phyloP scores from a whole-genome alignment of 2,329 filamentous ascomycete species.

The Penicillium nordicum region DNA sequence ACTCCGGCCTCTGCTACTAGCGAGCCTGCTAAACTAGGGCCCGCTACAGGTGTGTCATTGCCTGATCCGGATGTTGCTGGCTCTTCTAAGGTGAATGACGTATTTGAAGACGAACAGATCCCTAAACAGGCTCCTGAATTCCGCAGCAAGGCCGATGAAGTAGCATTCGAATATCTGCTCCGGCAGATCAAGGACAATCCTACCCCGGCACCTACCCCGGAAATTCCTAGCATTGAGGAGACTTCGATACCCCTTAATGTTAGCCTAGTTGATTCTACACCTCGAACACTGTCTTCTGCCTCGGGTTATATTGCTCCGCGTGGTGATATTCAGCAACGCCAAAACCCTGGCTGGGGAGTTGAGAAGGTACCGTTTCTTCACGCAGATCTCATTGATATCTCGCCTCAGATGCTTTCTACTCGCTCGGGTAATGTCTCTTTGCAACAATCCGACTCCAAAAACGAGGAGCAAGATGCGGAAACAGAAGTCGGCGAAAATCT shows the following conservation, averaged over 20 bases:
- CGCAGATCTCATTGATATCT: conserved; percentile 5
- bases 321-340: background rate
- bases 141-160: background rate
- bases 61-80: background rate
- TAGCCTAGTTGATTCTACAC: background rate
- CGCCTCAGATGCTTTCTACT: background rate
- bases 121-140: background rate
- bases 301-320: background rate
- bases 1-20: background rate
- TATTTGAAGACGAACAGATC: background rate
- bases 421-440: background rate
- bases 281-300: background rate
- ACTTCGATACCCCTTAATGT: background rate
- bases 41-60: background rate
- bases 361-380: background rate
- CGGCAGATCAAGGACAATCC: background rate
- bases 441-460: background rate
- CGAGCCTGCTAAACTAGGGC: background rate
- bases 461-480: background rate
- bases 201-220: background rate
- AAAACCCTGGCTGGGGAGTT: background rate
- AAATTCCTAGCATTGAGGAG: background rate
- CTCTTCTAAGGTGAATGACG: background rate
- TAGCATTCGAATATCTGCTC: background rate
- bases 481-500: background rate